phyloP scores from a whole-genome alignment of 2,329 filamentous ascomycete genomes.

The Reticulascus tulasneorum region DNA sequence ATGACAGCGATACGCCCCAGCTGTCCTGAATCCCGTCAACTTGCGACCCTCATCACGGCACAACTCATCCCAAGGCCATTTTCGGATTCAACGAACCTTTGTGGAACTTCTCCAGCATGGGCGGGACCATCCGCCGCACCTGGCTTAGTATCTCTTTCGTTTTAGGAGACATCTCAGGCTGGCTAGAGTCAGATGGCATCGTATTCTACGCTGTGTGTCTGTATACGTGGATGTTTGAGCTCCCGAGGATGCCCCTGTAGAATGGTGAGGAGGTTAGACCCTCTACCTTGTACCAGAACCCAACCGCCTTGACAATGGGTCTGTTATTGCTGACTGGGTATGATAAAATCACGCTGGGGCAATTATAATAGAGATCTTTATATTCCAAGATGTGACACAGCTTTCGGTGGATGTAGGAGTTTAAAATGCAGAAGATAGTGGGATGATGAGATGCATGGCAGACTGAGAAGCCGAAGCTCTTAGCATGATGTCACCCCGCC shows the following conservation, averaged over 20 bases:
- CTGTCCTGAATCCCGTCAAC: slow-evolving; percentile 60
- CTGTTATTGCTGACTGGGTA: too few species aligned
- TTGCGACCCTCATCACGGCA: neutral
- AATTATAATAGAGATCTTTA: too few species aligned
- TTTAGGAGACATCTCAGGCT: slow-evolving; percentile 56
- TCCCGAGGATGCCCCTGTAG: too few species aligned
- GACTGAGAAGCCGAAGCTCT: too few species aligned
- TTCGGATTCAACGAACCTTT: slow-evolving; percentile 61
- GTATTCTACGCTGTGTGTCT: neutral
- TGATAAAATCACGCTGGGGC: too few species aligned
- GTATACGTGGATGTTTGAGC: neutral
- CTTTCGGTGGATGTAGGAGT: too few species aligned
- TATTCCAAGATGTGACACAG: too few species aligned
- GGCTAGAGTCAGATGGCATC: slow-evolving; percentile 10
- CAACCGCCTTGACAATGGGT: too few species aligned
- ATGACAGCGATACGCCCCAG: slow-evolving; percentile 90
- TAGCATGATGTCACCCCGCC: too few species aligned
- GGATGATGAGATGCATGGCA: too few species aligned
- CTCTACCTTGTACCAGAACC: neutral
- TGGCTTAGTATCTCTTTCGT: slow-evolving; percentile 74
- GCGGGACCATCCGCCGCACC: slow-evolving; percentile 86
- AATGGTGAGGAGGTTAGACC: too few species aligned
- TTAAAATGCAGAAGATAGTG: too few species aligned
- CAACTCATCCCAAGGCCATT: neutral
- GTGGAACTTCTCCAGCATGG: slow-evolving; percentile 92